Base-by-base conservation (phyloP, 2,329 filamentous ascomycete species). In the Fusarium multiceps region DNA sequence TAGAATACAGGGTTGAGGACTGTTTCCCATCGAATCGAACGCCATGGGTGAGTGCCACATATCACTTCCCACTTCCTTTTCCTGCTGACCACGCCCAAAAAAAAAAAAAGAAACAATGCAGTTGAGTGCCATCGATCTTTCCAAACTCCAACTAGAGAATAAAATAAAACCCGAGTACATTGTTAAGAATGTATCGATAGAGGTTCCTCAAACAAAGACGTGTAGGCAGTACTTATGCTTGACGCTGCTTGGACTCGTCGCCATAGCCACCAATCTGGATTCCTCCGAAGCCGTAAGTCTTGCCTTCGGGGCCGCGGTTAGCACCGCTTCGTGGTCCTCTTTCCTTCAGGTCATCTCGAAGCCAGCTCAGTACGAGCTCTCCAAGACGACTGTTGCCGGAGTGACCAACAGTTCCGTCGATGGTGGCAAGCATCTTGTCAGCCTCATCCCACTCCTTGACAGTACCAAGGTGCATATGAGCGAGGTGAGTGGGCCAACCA, bases 401-500 rank as follows among this genome's bases (percentile, higher is more conserved):
- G 12, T 62, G 69, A 16, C 74, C 78, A 23, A 80, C 76, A 37
- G 77, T 77, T 42, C 75, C 74, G 43, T 81, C 80, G 23, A 87
- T 83, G 27, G 81, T 79, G 20, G 85, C 82, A 53, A 93, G 84
- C 82, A 96, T 94, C 34, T 85, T 82, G 57, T 90, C 89, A 46
- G 95, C 89, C 37, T 84, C 82, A 3, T 94, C 95, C 90, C 91
- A 97, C 80, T 97, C 92, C 84, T 93, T 94, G 68, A 98, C 91
- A 67, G 86, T 89, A 28, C 96, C 96, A 48, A 97, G 80, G 77
- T 94, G 91, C 95, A 99, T 98, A 79, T 98, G 95, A 51, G 97
- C 94, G 40, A 99, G 85, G 81, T 99, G 94, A 2, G 93, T 97
- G 9, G 96, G 96, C 96, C 96, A 99, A 21, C 91, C 90, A 1